These are phyloP conservation scores for Paecilomyces dactylethromorphus DNA, from an alignment of 2,329 filamentous ascomycete species.

Conservation along the genomic window DNA sequence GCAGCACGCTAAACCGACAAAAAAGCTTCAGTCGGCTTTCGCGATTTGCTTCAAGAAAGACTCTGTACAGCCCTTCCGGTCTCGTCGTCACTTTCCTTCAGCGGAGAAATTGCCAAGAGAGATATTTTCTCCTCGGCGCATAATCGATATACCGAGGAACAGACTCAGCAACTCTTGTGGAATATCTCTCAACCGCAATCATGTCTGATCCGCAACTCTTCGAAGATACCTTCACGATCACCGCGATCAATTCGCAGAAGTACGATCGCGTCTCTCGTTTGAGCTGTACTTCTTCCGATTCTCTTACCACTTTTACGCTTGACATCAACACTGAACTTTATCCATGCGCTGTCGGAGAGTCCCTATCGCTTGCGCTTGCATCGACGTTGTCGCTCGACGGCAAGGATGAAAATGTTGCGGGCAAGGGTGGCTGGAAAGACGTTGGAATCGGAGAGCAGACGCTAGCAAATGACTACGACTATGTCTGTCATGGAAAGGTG, in stretches of 20 bases:
- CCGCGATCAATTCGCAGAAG: slow-evolving; percentile 71
- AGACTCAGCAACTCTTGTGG: not conserved
- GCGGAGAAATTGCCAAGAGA: not conserved
- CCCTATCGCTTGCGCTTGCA: slow-evolving; percentile 72
- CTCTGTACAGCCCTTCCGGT: not conserved
- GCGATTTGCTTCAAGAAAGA: slow-evolving; percentile 7
- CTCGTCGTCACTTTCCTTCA: not conserved
- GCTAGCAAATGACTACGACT: slow-evolving; percentile 47
- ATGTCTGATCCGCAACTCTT: slow-evolving; percentile 87
- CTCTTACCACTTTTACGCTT: slow-evolving; percentile 68
- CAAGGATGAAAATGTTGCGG: slow-evolving; percentile 61
- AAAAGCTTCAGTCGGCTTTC: slow-evolving; percentile 20
- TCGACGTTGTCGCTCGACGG: slow-evolving; percentile 84
- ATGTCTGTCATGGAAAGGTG: slow-evolving; percentile 47
- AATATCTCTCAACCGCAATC: slow-evolving; percentile 30
- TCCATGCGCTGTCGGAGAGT: slow-evolving; percentile 67
- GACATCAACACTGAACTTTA: slow-evolving; percentile 95
- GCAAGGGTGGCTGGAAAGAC: slow-evolving; percentile 67
- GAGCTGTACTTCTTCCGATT: slow-evolving; percentile 67
- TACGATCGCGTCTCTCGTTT: slow-evolving; percentile 94
- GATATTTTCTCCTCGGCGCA: not conserved
- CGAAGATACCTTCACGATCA: slow-evolving; percentile 85
- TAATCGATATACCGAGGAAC: not conserved
- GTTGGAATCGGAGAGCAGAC: slow-evolving; percentile 50
- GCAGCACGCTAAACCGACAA: slow-evolving; percentile 14